Percentiles rank a stretch among this genome's conserved stretches.
phyloP scores from a whole-genome alignment of 2,329 filamentous ascomycete genomes.

The Pseudomassariella vexata region DNA sequence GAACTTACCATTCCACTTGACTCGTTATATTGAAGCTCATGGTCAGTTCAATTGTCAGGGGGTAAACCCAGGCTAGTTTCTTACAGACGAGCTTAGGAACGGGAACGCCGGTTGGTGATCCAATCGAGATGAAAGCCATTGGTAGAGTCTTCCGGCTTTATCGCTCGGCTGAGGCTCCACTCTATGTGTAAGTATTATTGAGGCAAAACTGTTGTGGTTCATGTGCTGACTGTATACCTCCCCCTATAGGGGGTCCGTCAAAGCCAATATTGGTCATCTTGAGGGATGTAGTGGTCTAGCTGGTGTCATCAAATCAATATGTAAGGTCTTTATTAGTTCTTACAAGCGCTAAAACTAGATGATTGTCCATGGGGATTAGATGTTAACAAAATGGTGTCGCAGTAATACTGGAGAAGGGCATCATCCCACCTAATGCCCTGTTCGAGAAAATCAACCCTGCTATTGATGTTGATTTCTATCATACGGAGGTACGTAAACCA shows the following conservation, averaged over 20 bases:
- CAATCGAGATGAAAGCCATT: slow-evolving; percentile 27
- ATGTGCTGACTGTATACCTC: slow-evolving; percentile 6
- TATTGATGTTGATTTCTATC: slow-evolving; percentile 8
- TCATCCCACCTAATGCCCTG: slow-evolving; percentile 14
- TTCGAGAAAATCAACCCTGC: slow-evolving; percentile 11
- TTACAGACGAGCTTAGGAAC: slow-evolving; percentile 18
- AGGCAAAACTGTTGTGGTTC: slow-evolving; percentile 16
- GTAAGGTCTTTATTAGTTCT: too few species aligned
- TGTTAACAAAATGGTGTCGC: too few species aligned
- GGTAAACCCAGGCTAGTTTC: background rate
- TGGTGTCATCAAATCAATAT: slow-evolving; percentile 16
- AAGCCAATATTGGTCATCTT: slow-evolving; percentile 4
- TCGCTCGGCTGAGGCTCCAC: slow-evolving; percentile 1
- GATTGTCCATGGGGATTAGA: background rate
- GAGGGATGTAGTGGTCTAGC: slow-evolving; percentile 9
- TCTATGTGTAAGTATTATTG: slow-evolving; percentile 15
- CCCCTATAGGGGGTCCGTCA: slow-evolving; percentile 1
- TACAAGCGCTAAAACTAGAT: slow-evolving; percentile 4
- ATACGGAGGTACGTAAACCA: slow-evolving; percentile 9
- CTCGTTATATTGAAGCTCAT: slow-evolving; percentile 17
- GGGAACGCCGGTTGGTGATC: slow-evolving; percentile 31
- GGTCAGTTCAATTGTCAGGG: background rate
- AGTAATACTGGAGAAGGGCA: slow-evolving; percentile 13
- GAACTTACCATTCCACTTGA: slow-evolving; percentile 2
- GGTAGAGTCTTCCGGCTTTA: slow-evolving; percentile 9